Conservation (phyloP, 2,329 filamentous ascomycete species). For the Fusarium pseudonygamai region DNA sequence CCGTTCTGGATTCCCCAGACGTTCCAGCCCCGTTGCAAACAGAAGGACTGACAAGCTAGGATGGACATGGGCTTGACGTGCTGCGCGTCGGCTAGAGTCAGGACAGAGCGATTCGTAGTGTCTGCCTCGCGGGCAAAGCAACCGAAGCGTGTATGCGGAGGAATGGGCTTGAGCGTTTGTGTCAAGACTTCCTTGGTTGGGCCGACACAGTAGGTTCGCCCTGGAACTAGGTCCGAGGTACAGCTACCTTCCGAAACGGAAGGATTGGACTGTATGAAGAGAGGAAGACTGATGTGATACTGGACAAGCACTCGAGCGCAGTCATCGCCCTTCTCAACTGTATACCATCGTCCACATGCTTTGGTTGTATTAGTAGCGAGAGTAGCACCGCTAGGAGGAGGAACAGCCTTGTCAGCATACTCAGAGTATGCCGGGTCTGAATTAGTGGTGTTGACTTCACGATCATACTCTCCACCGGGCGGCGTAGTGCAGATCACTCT, state of each 20-base stretch:
- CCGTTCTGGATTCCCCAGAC: not conserved
- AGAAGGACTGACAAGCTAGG: not conserved
- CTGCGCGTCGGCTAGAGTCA: rapidly evolving
- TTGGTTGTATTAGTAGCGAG: not conserved
- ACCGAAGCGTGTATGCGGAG: not conserved
- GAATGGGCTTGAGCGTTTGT: not conserved
- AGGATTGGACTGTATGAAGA: not conserved
- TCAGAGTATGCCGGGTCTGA: not conserved
- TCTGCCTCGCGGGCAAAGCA: not conserved
- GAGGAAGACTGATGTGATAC: not conserved
- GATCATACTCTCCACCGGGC: not conserved
- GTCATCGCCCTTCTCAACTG: not conserved
- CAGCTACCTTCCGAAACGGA: not conserved
- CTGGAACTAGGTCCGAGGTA: not conserved
- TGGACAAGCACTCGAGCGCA: not conserved
- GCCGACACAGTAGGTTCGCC: not conserved
- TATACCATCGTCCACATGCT: not conserved
- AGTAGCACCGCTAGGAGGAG: not conserved
- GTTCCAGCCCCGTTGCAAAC: rapidly evolving
- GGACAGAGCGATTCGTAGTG: not conserved
- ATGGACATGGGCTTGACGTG: not conserved
- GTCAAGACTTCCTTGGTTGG: not conserved
- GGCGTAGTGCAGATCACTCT: not conserved
- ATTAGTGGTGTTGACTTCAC: not conserved
- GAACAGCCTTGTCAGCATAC: not conserved